These are phyloP conservation scores for Abelmoschus esculentus DNA, from an alignment of 345 rosid species.

Conservation along the genomic window DNA sequence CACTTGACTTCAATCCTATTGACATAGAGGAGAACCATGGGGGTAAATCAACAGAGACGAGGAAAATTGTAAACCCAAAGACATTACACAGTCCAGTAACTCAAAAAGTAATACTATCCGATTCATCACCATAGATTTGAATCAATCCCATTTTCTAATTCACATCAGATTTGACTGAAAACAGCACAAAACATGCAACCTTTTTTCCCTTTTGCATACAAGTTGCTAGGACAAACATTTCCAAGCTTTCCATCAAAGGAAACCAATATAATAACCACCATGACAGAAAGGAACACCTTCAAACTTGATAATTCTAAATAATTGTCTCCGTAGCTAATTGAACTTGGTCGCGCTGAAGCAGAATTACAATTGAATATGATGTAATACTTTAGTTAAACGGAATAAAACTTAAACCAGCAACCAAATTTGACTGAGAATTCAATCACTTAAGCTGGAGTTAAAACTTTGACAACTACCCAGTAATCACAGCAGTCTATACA, in stretches of 20 bases:
- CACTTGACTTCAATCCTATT: conserved; percentile 65
- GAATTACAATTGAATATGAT: neutral
- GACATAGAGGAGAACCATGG: conserved; percentile 86
- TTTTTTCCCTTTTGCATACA: neutral
- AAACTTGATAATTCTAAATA: neutral
- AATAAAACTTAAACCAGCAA: neutral
- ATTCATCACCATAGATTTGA: neutral
- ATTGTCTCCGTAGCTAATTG: neutral
- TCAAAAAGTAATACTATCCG: neutral
- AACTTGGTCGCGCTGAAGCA: neutral
- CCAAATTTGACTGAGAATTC: neutral
- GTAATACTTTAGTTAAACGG: neutral
- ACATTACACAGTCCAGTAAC: neutral
- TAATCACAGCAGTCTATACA: neutral
- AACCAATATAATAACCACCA: neutral
- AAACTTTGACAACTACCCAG: conserved; percentile 5
- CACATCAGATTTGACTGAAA: neutral
- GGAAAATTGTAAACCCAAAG: conserved; percentile 16
- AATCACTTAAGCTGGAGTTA: neutral
- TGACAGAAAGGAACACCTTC: neutral
- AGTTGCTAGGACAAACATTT: neutral
- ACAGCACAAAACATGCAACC: neutral
- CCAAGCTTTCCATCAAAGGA: neutral
- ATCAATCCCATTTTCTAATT: neutral
- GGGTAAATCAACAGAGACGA: conserved; percentile 77